Evolutionary conservation across 805 yeast genomes (phyloP).

Genomic region (Lachancea lanzarotensis): DNA sequence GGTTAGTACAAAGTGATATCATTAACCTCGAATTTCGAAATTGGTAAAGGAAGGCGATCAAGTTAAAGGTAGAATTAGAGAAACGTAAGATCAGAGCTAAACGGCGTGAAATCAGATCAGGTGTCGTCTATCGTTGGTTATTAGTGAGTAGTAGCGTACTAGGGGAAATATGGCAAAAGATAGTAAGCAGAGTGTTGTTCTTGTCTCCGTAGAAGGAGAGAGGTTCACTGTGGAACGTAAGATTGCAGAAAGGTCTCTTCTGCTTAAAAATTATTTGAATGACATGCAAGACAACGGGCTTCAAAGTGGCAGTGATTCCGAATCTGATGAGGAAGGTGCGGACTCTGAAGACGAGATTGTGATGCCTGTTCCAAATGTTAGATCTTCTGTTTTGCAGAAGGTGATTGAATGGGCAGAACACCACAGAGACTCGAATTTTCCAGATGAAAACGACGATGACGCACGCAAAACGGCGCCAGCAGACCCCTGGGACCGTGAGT

Average conservation of each 20-base stretch:
- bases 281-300: slow-evolving; percentile 54
- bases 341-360: slow-evolving; percentile 59
- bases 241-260: slow-evolving; percentile 80
- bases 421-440: slow-evolving; percentile 73
- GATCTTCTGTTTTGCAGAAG: slow-evolving; percentile 79
- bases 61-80: not conserved
- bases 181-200: slow-evolving; percentile 35
- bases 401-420: slow-evolving; percentile 97
- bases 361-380: slow-evolving; percentile 86
- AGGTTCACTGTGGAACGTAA: slow-evolving; percentile 67
- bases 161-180: slow-evolving; percentile 10
- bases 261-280: slow-evolving; percentile 79
- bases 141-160: not conserved
- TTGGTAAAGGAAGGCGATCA: not conserved
- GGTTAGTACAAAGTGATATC: no score
- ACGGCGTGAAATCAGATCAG: not conserved
- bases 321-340: slow-evolving; percentile 33
- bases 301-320: slow-evolving; percentile 54
- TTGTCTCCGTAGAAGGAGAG: slow-evolving; percentile 78
- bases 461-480: slow-evolving; percentile 85
- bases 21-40: not conserved
- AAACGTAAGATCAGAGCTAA: not conserved
- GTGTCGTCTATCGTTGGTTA: not conserved
- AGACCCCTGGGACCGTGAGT: slow-evolving; percentile 93
- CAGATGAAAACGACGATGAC: slow-evolving; percentile 79